Evolutionary conservation across 2,329 filamentous ascomycete genomes (phyloP).

Genomic region (Fusarium pseudonygamai): DNA sequence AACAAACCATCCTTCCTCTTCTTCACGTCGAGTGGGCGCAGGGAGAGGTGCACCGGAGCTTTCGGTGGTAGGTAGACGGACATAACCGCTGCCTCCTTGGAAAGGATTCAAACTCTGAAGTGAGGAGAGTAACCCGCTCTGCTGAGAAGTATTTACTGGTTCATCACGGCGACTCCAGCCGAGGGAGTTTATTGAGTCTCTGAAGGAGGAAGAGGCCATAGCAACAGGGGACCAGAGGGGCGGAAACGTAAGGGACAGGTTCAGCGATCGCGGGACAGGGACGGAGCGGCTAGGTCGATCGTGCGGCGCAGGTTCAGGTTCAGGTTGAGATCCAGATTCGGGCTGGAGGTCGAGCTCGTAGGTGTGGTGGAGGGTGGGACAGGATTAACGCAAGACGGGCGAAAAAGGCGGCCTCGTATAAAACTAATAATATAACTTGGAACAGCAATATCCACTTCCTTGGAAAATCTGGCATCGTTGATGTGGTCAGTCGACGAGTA

Average conservation of each 20-base stretch:
- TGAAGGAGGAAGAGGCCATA: slow-evolving; percentile 90
- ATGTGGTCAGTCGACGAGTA: slow-evolving; percentile 37
- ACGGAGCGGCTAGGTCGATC: slow-evolving; percentile 43
- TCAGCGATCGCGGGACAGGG: slow-evolving; percentile 29
- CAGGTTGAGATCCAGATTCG: slow-evolving; percentile 27
- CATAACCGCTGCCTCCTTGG: slow-evolving; percentile 78
- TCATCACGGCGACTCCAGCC: slow-evolving; percentile 92
- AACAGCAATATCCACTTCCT: slow-evolving; percentile 18
- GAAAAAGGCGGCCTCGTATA: slow-evolving; percentile 23
- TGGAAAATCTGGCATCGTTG: slow-evolving; percentile 19
- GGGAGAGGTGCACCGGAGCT: slow-evolving; percentile 85
- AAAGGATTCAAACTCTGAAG: slow-evolving; percentile 91
- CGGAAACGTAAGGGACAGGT: slow-evolving; percentile 30
- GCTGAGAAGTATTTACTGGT: slow-evolving; percentile 75
- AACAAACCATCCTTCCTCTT: slow-evolving; percentile 95
- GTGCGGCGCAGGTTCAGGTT: slow-evolving; percentile 35
- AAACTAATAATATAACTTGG: slow-evolving; percentile 17
- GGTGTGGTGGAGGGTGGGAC: slow-evolving; percentile 38
- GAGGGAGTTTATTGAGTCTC: slow-evolving; percentile 92
- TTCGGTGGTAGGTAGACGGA: slow-evolving; percentile 88
- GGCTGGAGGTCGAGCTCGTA: slow-evolving; percentile 36
- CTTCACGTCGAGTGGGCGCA: slow-evolving; percentile 83
- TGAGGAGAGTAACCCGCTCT: slow-evolving; percentile 79
- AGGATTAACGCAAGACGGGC: slow-evolving; percentile 9
- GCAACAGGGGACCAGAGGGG: slow-evolving; percentile 27